Evolutionary conservation across 345 rosid genomes (phyloP), one percentile per base, ranked within the genome.

Genomic region (Corchorus olitorius): DNA sequence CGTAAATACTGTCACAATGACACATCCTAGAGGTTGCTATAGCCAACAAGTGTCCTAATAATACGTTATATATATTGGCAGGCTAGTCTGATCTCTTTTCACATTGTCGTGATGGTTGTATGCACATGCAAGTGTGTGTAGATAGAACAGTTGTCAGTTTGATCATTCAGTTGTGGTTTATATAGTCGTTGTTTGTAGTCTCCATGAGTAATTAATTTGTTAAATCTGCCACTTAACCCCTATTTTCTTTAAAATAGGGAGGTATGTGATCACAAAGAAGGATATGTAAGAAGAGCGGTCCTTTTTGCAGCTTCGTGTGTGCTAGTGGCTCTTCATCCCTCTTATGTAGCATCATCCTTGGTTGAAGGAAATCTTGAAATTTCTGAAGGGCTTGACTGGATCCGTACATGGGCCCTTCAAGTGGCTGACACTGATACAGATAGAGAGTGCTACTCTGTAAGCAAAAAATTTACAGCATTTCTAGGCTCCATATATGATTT

Each of bases 311-410:
- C 94, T 75, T 93, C 98, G 50, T 88, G 93, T 62, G 80, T 93
- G 66, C 83, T 96, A 79, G 79, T 88, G 52, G 82, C 99, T 22
- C 93, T 96, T 79, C 97, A 91, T 85, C 99, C 98, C 15, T 91
- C 97, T 35, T 91, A 71, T 86, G 85, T 93, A 45, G 91, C 91
- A 65, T 88, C 98, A 48, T 84, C 88, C 74, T 77, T 96, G 76
- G 77, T 82, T 58, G 97, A 93, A 82, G 98, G 97, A 79, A 91
- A 89, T 70, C 76, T 81, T 46, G 97, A 89, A 77, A 77, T 92
- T 80, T 83, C 89, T 37, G 84, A 85, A 75, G 98, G 94, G 58
- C 95, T 96, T 68, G 99, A 96, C 80, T 96, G 99, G 99, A 79
- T 96, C 70, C 90, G 97, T 43, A 82, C 85, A 7, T 93, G 91